Conservation (phyloP, 2,329 filamentous ascomycete species). For the Aureobasidium namibiae region DNA sequence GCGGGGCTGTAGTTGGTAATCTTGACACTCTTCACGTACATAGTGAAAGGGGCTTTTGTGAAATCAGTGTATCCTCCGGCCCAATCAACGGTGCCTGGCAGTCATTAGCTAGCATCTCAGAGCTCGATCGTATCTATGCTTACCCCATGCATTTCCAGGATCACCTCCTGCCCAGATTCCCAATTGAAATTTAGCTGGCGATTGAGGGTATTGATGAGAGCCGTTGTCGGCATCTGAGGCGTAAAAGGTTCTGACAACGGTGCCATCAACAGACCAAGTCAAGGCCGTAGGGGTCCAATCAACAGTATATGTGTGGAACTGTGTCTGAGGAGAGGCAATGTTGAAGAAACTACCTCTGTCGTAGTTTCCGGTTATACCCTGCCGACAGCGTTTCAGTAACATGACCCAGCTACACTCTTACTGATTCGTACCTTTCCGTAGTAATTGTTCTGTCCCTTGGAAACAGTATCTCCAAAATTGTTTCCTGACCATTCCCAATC, state of each 20-base stretch:
- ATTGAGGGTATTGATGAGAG: slow-evolving; percentile 28
- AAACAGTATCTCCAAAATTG: slow-evolving; percentile 21
- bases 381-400: background rate
- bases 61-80: slow-evolving; percentile 29
- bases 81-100: slow-evolving; percentile 27
- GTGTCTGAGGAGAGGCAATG: slow-evolving; percentile 37
- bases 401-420: background rate
- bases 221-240: slow-evolving; percentile 29
- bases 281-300: slow-evolving; percentile 61
- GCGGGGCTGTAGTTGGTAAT: slow-evolving; percentile 41
- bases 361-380: slow-evolving; percentile 43
- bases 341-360: slow-evolving; percentile 37
- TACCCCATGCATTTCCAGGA: slow-evolving; percentile 45
- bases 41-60: slow-evolving; percentile 27
- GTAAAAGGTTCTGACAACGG: slow-evolving; percentile 37
- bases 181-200: slow-evolving; percentile 27
- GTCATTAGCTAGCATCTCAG: slow-evolving; percentile 18
- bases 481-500: slow-evolving; percentile 42
- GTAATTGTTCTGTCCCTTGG: slow-evolving; percentile 43
- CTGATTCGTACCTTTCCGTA: slow-evolving; percentile 35
- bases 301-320: slow-evolving; percentile 63
- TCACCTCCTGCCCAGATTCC: slow-evolving; percentile 83
- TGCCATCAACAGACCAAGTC: slow-evolving; percentile 56
- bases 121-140: background rate
- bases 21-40: slow-evolving; percentile 28